Conservation (phyloP, 225 moss, liverwort and hornwort genomes). For the Physcomitrium patens region DNA sequence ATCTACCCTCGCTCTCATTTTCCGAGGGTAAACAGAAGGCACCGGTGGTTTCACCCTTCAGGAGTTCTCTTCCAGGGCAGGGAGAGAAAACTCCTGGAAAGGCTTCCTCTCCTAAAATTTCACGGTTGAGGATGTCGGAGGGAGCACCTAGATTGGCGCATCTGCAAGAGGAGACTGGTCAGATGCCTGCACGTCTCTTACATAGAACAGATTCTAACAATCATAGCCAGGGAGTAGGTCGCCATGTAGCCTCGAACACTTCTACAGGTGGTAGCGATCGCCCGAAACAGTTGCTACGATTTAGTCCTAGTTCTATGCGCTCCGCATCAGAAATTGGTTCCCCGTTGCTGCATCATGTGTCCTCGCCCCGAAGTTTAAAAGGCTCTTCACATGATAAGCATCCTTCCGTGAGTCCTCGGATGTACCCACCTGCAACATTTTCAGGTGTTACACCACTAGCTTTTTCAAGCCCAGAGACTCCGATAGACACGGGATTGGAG, state of each 20-base stretch:
- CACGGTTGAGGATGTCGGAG: constrained; percentile 21
- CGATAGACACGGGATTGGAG: constrained; percentile 51
- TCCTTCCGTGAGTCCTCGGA: constrained; percentile 20
- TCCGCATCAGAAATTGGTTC: background rate
- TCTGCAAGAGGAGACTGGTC: constrained; percentile 13
- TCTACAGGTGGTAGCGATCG: constrained; percentile 12
- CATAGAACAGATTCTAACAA: constrained; percentile 15
- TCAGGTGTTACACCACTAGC: constrained; percentile 28
- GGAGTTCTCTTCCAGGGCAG: constrained; percentile 33
- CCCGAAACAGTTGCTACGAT: constrained; percentile 26
- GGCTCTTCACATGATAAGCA: constrained; percentile 24
- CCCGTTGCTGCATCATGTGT: constrained; percentile 24
- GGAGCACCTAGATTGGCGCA: constrained; percentile 16
- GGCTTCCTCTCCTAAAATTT: constrained; percentile 10
- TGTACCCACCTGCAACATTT: constrained; percentile 34
- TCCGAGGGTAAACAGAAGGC: constrained; percentile 28
- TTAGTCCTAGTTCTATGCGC: constrained; percentile 25
- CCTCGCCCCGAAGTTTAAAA: constrained; percentile 23
- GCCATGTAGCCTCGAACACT: background rate
- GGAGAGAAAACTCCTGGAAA: constrained; percentile 25
- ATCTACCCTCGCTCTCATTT: constrained; percentile 26
- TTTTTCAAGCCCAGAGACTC: constrained; percentile 33
- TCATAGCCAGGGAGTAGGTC: constrained; percentile 11
- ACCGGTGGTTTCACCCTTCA: constrained; percentile 17
- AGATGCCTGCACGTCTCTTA: constrained; percentile 35